A percentile compares a stretch with the other conserved stretches of the same genome.
Conservation (phyloP, 169 alveolate genomes). For the Plasmodium inui region DNA sequence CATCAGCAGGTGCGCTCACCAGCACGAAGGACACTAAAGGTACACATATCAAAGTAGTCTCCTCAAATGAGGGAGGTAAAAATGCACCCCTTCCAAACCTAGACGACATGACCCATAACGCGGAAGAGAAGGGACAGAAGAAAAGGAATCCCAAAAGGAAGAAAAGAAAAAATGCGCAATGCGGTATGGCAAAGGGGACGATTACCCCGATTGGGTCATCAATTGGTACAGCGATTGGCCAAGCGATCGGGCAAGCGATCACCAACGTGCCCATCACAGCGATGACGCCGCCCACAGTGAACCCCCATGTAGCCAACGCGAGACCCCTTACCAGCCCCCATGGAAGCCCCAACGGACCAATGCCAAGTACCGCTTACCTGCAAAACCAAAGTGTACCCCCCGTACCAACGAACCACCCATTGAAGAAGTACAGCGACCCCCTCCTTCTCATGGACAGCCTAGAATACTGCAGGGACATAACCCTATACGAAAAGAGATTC, state of each 20-base stretch:
- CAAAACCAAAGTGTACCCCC: too few species aligned
- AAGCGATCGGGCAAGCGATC: not conserved
- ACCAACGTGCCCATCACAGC: not conserved
- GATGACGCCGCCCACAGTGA: not conserved
- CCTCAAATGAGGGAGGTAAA: not conserved
- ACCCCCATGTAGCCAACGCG: not conserved
- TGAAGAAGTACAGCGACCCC: not conserved
- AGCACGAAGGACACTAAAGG: not conserved
- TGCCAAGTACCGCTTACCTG: not conserved
- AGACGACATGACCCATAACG: not conserved
- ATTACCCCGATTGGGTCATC: not conserved
- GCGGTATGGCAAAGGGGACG: not conserved
- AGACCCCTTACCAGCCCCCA: too few species aligned
- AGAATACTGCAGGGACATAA: slow-evolving; percentile 56
- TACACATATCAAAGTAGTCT: not conserved
- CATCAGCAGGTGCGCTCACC: not conserved
- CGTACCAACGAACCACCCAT: too few species aligned
- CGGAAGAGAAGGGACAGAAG: not conserved
- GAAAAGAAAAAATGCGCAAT: not conserved
- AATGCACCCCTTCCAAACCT: not conserved
- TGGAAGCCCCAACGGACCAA: not conserved
- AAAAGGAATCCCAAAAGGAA: not conserved
- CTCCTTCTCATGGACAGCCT: not conserved
- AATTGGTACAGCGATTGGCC: not conserved
- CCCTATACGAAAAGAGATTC: slow-evolving; percentile 44